Evolutionary conservation across 1,284 basidiomycete species (phyloP), one percentile per base, ranked within the genome.

Genomic region (Microbotryum lychnidis-dioicae): DNA sequence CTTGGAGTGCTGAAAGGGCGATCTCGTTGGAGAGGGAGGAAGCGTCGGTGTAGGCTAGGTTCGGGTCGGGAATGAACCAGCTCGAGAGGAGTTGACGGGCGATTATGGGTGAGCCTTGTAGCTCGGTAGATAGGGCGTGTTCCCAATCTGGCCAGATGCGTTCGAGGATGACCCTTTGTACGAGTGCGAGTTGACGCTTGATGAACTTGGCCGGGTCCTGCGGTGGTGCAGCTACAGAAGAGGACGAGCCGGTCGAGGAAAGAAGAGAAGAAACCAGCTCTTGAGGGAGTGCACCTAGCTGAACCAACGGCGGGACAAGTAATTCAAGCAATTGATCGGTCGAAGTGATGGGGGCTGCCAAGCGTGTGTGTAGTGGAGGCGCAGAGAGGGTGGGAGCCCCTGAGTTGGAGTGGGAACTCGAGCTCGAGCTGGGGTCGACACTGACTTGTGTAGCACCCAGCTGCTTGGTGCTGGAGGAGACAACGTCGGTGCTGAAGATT

Each of bases 61-160:
- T 31, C 31, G 31, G 37, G 37, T 42, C 37, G 0, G 76, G 63
- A 0, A 73, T 18, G 20, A 52, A 56, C 25, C 58, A 67, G 0
- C 69, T 65, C 21, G 56, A 56, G 70, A 83, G 83, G 72, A 89
- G 64, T 86, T 83, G 54, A 82, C 79, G 7, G 82, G 37, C 12
- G 66, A 6, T 87, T 73, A 2, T 73, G 64, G 25, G 75, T 74
- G 18, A 76, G 74, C 16, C 78, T 73, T 33, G 80, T 75, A 54
- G 85, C 81, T 25, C 73, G 71, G n/a, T 42, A 14, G 14, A 42
- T 42, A 91, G 76, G 0, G 74, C 67, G 0, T 75, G 71, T 50
- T 83, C 80, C 86, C 90, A 92, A 25, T 82, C 80, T 0, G 87
- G 87, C 4, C 83, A 73, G 46, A 89, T 77, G 62, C 82, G 77